Evolutionary conservation across 2,329 filamentous ascomycete genomes (phyloP).

Genomic region (Sphaceloma murrayae): DNA sequence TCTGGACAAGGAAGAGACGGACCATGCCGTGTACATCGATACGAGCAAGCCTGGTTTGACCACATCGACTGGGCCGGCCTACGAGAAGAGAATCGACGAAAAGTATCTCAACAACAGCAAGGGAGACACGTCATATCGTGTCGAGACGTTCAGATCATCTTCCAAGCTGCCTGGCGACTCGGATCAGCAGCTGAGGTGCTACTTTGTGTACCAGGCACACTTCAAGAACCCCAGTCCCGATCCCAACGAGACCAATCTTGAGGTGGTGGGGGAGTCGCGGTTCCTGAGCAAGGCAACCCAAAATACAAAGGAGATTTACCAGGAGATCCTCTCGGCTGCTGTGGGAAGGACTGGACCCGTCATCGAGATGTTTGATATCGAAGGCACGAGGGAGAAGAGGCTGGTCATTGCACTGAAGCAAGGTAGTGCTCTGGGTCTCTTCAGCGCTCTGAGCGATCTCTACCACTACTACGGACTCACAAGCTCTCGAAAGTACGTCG

Average conservation of each 20-base stretch:
- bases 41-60: slow-evolving; percentile 84
- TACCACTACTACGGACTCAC: slow-evolving; percentile 99
- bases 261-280: slow-evolving; percentile 83
- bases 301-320: slow-evolving; percentile 94
- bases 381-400: slow-evolving; percentile 82
- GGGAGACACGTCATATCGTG: slow-evolving; percentile 66
- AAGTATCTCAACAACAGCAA: slow-evolving; percentile 84
- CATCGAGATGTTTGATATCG: slow-evolving; percentile 95
- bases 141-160: slow-evolving; percentile 93
- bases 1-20: slow-evolving; percentile 84
- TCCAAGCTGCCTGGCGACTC: slow-evolving; percentile 65
- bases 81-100: slow-evolving; percentile 85
- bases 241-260: slow-evolving; percentile 74
- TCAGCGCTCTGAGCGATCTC: slow-evolving; percentile 87
- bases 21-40: slow-evolving; percentile 98
- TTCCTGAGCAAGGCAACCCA: slow-evolving; percentile 93
- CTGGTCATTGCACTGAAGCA: slow-evolving; percentile 91
- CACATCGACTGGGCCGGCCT: slow-evolving; percentile 68
- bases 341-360: slow-evolving; percentile 82
- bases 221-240: slow-evolving; percentile 68
- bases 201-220: slow-evolving; percentile 96
- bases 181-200: slow-evolving; percentile 82
- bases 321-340: slow-evolving; percentile 80
- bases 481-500: slow-evolving; percentile 88
- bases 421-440: slow-evolving; percentile 81